Base-by-base conservation (phyloP, 2,329 filamentous ascomycete genomes). In the Fusarium brevicatenulatum region DNA sequence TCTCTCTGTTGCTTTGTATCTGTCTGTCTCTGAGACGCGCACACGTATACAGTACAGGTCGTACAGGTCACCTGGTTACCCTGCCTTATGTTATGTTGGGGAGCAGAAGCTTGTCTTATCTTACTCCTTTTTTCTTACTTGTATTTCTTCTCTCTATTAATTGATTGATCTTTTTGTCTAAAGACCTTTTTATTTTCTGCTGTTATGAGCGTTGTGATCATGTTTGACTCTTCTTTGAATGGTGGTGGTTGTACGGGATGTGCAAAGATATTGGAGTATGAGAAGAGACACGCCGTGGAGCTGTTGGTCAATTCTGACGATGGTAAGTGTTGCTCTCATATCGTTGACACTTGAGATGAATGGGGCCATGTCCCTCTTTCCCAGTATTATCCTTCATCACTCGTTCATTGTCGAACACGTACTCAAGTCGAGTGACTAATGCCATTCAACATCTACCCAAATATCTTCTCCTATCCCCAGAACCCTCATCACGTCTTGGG, bases 231-330 rank as follows among this genome's bases (percentile, higher is more conserved):
- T 53, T 54, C 34, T 9, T 15, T 36, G 16, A 34, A 56, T 19
- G 43, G 42, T 19, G 70, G 57, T 58, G 70, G 69, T 5, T 78
- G 76, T 58, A 50, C n/a, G 32, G 76, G 76, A 44, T 78, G 76
- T 53, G 76, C 69, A 30, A 72, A 78, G 68, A 78, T 78, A 40
- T 47, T 52, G 39, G 63, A 77, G 52, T 71, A 52, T 30, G 76
- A 78, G 46, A 72, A 69, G 47, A 47, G 55, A 4, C 42, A 66
- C 13, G 47, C 59, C 25, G 60, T 57, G 10, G 49, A 63, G 1
- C n/a, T 56, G 63, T 19, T 4, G 43, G 37, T 37, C 15, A 30
- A 43, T 7, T 61, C 53, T 5, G 66, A 66, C 32, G 55, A 61
- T 34, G 62, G 70, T 71, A 39, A 73, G 63, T 54, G 36, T 28